Evolutionary conservation across 306 rosid species (phyloP), one percentile per base, ranked within the genome.

Genomic region (Vigna hirtella): DNA sequence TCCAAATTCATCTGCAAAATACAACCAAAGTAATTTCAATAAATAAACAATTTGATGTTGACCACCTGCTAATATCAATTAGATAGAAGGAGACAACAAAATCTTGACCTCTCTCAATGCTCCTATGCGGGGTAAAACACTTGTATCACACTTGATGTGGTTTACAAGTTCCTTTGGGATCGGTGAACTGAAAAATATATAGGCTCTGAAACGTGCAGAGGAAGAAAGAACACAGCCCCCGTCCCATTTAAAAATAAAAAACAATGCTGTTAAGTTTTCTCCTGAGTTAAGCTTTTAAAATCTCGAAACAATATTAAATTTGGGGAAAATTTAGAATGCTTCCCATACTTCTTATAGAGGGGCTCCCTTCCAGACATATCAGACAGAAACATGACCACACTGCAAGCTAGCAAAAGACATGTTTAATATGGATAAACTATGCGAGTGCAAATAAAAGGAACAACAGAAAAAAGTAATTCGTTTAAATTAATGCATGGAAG

Each of bases 281-380:
- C 47, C 50, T 47, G 38, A 45, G 16, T 71, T 36, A 63, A 69
- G 52, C 70, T 18, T 30, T 30, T 30, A 69, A 30, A 72, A 79
- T 30, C 28, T 38, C 40, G 79, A 22, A 70, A 59, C 45, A 50
- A 52, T 11, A 68, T 15, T 38, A 26, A 52, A 72, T 59, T 74
- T 32, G 51, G 61, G 18, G 49, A 76, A 73, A 72, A 57, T 14
- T 42, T 7, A 58, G 52, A 70, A 70, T 53, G 43, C 53, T 81
- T 50, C 18, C 18, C 97, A 45, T 92, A 95, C 98, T 91, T 95
- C 86, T 77, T 92, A 87, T 95, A 95, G 15, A 95, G 81, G 65
- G 98, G 98, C 86, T 95, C 97, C 88, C 96, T 92, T 84, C 98
- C 98, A 66, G 98, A 92, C 98, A 95, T 92, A 91, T 95, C 98